Conservation (phyloP, 2,329 filamentous ascomycete genomes). For the Stagonosporopsis tanaceti region DNA sequence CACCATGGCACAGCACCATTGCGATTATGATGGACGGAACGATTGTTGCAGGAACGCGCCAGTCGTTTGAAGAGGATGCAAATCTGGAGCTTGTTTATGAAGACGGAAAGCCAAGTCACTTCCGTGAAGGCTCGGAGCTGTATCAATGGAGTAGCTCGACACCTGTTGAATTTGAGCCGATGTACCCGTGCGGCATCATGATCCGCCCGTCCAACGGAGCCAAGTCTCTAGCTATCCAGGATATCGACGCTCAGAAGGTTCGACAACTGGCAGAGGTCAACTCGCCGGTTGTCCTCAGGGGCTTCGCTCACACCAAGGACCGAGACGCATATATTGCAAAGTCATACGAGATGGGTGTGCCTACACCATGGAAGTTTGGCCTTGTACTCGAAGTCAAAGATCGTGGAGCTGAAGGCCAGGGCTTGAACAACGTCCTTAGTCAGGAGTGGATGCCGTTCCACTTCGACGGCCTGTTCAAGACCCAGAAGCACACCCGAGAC, state of each 20-base stretch:
- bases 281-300: constrained; percentile 63
- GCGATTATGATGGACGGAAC: constrained; percentile 22
- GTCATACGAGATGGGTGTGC: constrained; percentile 57
- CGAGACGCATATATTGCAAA: constrained; percentile 58
- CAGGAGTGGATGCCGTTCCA: constrained; percentile 64
- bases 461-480: constrained; percentile 66
- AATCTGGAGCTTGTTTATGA: constrained; percentile 29
- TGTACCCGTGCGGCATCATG: constrained; percentile 34
- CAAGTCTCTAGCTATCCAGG: constrained; percentile 45
- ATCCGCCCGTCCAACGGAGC: constrained; percentile 20
- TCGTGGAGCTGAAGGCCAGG: constrained; percentile 57
- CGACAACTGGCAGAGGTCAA: constrained; percentile 57
- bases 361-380: constrained; percentile 63
- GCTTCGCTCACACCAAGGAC: constrained; percentile 59
- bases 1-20: constrained; percentile 34
- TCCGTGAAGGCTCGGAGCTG: constrained; percentile 25
- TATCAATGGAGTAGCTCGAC: constrained; percentile 17
- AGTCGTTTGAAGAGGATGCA: constrained; percentile 16
- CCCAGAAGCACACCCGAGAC: constrained; percentile 51
- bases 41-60: constrained; percentile 15
- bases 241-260: constrained; percentile 57
- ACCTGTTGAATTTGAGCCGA: constrained; percentile 26
- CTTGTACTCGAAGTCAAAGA: constrained; percentile 70
- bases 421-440: constrained; percentile 63
- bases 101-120: constrained; percentile 30